phyloP scores from a whole-genome alignment of 495 filamentous ascomycete species.

The Penicillium canescens region DNA sequence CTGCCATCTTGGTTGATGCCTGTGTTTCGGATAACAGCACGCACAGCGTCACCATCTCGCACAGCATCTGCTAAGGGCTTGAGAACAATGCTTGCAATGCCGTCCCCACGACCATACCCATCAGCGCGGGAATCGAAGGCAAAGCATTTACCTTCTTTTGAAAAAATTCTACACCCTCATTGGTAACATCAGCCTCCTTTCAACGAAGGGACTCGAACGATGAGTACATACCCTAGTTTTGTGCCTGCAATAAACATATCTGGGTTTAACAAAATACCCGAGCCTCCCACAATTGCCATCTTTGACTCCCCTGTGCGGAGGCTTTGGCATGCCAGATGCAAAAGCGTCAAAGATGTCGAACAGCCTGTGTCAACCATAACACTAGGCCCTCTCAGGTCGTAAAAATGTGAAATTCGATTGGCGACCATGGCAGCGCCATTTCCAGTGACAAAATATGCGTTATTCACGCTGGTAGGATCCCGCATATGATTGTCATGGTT shows the following conservation, averaged over 20 bases:
- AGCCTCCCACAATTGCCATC: slow-evolving; percentile 18
- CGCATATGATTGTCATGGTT: not conserved
- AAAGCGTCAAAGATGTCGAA: slow-evolving; percentile 39
- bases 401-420: slow-evolving; percentile 53
- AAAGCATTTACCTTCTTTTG: not conserved
- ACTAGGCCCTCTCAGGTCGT: slow-evolving; percentile 47
- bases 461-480: not conserved
- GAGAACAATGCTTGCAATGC: slow-evolving; percentile 25
- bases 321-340: slow-evolving; percentile 43
- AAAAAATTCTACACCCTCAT: not conserved
- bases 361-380: slow-evolving; percentile 45
- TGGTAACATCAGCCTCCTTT: too few species aligned
- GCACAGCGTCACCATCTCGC: slow-evolving; percentile 8
- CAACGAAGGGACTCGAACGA: too few species aligned
- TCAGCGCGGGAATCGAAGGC: slow-evolving; percentile 30
- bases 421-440: slow-evolving; percentile 33
- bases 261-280: slow-evolving; percentile 15
- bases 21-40: slow-evolving; percentile 6
- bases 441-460: slow-evolving; percentile 2
- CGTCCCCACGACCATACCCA: slow-evolving; percentile 41
- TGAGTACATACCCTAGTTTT: too few species aligned
- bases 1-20: slow-evolving; percentile 25
- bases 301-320: slow-evolving; percentile 36
- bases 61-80: slow-evolving; percentile 23
- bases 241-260: slow-evolving; percentile 3